Evolutionary conservation across 1,284 basidiomycete species (phyloP), one percentile per base, ranked within the genome.

Genomic region (Moniliophthora roreri): DNA sequence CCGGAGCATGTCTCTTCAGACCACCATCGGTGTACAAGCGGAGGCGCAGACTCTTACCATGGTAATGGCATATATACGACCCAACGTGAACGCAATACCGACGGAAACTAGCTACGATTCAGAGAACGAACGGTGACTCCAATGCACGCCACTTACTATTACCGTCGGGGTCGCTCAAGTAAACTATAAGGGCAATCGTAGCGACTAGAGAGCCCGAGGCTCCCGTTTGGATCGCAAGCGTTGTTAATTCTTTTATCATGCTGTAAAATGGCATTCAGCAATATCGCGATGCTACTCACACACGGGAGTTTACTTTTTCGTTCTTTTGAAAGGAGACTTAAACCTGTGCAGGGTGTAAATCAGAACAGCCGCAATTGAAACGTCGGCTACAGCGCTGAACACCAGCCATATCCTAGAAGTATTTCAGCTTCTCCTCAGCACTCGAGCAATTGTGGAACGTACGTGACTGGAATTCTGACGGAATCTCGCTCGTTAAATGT

Each of bases 1-100:
- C n/a, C n/a, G n/a, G n/a, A n/a, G n/a, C n/a, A n/a, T n/a, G n/a
- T n/a, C n/a, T n/a, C n/a, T n/a, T n/a, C n/a, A n/a, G n/a, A n/a
- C n/a, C n/a, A n/a, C n/a, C n/a, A n/a, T n/a, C n/a, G n/a, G n/a
- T n/a, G n/a, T n/a, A n/a, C n/a, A n/a, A n/a, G n/a, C n/a, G n/a
- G n/a, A n/a, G n/a, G n/a, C n/a, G n/a, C n/a, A n/a, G 28, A 32
- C 11, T 6, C 28, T 32, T 32, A 32, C 28, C 28, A 32, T 32
- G 6, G 28, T 32, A 11, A 32, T 32, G 11, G 28, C 28, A 32
- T 32, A 32, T 32, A 32, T 32, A 32, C 44, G 44, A 26, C 44
- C 44, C 24, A 46, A 28, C n/a, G 44, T 28, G 16, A 46, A 46
- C 15, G 24, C 44, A n/a, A 46, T 46, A 8, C 44, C 44, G 16